Base-by-base conservation (phyloP, 805 yeast genomes). In the Schizosaccharomyces osmophilus region DNA sequence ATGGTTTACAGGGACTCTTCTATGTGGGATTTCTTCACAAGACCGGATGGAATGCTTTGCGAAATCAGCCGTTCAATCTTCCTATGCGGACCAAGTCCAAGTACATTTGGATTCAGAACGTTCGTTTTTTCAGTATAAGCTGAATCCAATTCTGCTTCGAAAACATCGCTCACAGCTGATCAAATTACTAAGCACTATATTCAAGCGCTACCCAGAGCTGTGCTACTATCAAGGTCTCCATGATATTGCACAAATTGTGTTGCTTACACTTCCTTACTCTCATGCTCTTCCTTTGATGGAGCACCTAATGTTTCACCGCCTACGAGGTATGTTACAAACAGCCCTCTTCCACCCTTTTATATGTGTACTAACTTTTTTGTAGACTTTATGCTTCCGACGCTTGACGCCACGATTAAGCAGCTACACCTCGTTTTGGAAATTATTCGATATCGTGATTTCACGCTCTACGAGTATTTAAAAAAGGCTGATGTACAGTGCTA, bases 221-320 rank as follows among this genome's bases (percentile, higher is more conserved):
- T 51, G 57, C n/a, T 51, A 51, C 57, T 51, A 51, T 51, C 57
- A 51, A 51, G 57, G 57, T 4, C 57, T 51, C 6, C 57, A 51
- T 51, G 57, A 51, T 24, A 51, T 51, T 13, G 57, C 57, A 6
- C 57, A 51, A 17, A 29, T 51, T 13, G 19, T 51, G 36, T 29
- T 51, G 22, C 36, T 51, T 22, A 51, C 57, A 8, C 39, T 51
- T 8, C 36, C 57, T 29, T 51, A 19, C n/a, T 51, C 57, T 24
- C 57, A 51, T 51, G 57, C 57, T 26, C 36, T 51, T 17, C 57
- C 36, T 24, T 51, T 51, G 11, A 22, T 51, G 31, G 57, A 51
- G 36, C 39, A 51, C n/a, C 36, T 51, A 51, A 17, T 51, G 8
- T 51, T 51, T 51, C 15, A 24, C n/a, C 57, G 57, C 8, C n/a